These are phyloP conservation scores for Quambalaria eucalypti DNA, from an alignment of 1,284 basidiomycete genomes.

Conservation along the genomic window DNA sequence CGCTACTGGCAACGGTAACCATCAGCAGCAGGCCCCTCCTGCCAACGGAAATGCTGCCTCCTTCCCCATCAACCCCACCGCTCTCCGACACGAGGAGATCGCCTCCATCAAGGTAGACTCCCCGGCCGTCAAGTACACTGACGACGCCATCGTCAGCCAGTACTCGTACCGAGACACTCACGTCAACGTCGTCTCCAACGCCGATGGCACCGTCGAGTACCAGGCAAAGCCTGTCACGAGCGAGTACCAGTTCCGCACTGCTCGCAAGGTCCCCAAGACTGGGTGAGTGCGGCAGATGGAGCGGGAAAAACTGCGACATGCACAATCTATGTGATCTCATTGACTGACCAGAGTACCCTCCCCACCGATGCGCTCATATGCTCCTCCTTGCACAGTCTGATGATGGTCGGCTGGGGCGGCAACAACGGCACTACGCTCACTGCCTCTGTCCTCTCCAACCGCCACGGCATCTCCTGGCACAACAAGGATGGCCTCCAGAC, in stretches of 20 bases:
- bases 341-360: constrained; percentile 7
- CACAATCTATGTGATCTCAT: background rate
- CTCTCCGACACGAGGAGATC: constrained; percentile 40
- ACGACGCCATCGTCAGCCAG: constrained; percentile 33
- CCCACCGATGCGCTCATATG: no score
- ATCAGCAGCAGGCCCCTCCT: constrained; percentile 1
- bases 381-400: constrained; percentile 54
- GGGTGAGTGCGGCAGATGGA: constrained; percentile 58
- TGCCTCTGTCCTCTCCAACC: constrained; percentile 92
- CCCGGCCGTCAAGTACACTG: constrained; percentile 40
- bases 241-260: constrained; percentile 76
- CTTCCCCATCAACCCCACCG: constrained; percentile 35
- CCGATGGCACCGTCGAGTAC: constrained; percentile 40
- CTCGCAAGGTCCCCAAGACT: constrained; percentile 77
- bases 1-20: constrained; percentile 11
- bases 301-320: background rate
- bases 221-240: constrained; percentile 38
- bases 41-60: constrained; percentile 11
- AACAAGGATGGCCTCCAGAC: constrained; percentile 86
- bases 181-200: constrained; percentile 32
- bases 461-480: constrained; percentile 86
- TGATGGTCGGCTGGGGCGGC: constrained; percentile 93
- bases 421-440: constrained; percentile 95
- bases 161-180: constrained; percentile 46
- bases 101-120: constrained; percentile 43